These are phyloP conservation scores for Rugonectria rugulosa DNA, from an alignment of 2,329 filamentous ascomycete species.

Conservation along the genomic window DNA sequence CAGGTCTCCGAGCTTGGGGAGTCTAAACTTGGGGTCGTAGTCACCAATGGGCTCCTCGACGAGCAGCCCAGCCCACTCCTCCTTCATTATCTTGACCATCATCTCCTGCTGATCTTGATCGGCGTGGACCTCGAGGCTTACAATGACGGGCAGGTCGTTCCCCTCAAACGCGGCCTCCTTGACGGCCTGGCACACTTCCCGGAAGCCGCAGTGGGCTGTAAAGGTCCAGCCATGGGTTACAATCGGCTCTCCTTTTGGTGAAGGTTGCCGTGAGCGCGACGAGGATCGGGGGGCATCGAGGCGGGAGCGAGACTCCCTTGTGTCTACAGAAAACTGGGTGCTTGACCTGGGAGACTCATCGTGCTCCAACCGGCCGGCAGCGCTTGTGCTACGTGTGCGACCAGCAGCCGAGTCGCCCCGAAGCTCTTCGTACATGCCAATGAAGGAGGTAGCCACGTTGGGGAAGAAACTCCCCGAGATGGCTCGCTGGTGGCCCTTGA, in stretches of 20 bases:
- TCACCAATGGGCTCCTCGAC: conserved; percentile 65
- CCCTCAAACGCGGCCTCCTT: conserved; percentile 78
- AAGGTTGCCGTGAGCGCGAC: conserved; percentile 32
- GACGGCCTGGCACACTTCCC: conserved; percentile 84
- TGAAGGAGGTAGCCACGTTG: conserved; percentile 52
- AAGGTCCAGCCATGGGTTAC: conserved; percentile 86
- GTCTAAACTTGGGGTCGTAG: conserved; percentile 59
- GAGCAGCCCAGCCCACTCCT: conserved; percentile 81
- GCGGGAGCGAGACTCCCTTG: conserved; percentile 45
- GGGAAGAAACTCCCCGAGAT: conserved; percentile 57
- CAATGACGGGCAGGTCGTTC: conserved; percentile 82
- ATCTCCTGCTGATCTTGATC: conserved; percentile 82
- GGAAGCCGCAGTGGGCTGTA: conserved; percentile 85
- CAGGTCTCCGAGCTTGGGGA: conserved; percentile 76
- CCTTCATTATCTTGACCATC: conserved; percentile 94
- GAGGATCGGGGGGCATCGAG: conserved; percentile 41
- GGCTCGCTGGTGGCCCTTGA: conserved; percentile 55
- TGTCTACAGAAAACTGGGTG: conserved; percentile 36
- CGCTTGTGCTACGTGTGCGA: conserved; percentile 51
- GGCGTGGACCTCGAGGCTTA: conserved; percentile 92
- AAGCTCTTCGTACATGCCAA: conserved; percentile 46
- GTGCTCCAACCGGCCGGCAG: conserved; percentile 43
- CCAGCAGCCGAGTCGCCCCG: too few species aligned
- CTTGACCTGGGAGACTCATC: conserved; percentile 44
- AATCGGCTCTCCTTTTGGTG: conserved; percentile 70